Evolutionary conservation across 2,329 filamentous ascomycete species (phyloP).

Genomic region (Pestalotiopsis sp.): DNA sequence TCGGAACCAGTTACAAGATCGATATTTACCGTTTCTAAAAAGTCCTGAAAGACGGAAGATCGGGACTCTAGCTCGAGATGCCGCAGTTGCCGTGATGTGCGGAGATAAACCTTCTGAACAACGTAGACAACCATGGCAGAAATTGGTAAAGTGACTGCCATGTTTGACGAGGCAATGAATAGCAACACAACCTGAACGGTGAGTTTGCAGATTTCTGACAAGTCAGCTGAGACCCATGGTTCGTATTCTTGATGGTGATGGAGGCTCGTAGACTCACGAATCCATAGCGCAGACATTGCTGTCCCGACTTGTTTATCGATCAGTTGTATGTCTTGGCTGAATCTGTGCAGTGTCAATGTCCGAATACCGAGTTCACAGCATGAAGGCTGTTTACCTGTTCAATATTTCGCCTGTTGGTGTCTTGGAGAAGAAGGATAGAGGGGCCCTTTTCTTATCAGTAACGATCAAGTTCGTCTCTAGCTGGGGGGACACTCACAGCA

Average conservation of each 20-base stretch:
- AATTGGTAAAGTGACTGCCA: conserved; percentile 47
- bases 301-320: conserved; percentile 44
- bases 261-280: conserved; percentile 32
- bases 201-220: conserved; percentile 40
- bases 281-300: conserved; percentile 33
- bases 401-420: conserved; percentile 43
- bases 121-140: conserved; percentile 43
- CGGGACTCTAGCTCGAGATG: conserved; percentile 58
- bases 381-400: conserved; percentile 34
- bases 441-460: conserved; percentile 32
- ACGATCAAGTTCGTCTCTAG: conserved; percentile 3
- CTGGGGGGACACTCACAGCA: conserved; percentile 33
- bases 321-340: conserved; percentile 46
- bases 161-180: conserved; percentile 45
- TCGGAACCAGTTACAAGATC: neutral
- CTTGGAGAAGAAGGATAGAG: conserved; percentile 40
- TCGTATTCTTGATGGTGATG: conserved; percentile 35
- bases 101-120: conserved; percentile 54
- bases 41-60: conserved; percentile 45
- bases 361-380: neutral
- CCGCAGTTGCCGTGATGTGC: conserved; percentile 59
- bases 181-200: conserved; percentile 48
- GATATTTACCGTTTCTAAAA: conserved; percentile 23
- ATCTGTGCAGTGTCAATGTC: conserved; percentile 35
- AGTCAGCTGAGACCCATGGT: conserved; percentile 17